Base-by-base conservation (phyloP, 164 flowering plant species). In the Chimonanthus salicifolius region DNA sequence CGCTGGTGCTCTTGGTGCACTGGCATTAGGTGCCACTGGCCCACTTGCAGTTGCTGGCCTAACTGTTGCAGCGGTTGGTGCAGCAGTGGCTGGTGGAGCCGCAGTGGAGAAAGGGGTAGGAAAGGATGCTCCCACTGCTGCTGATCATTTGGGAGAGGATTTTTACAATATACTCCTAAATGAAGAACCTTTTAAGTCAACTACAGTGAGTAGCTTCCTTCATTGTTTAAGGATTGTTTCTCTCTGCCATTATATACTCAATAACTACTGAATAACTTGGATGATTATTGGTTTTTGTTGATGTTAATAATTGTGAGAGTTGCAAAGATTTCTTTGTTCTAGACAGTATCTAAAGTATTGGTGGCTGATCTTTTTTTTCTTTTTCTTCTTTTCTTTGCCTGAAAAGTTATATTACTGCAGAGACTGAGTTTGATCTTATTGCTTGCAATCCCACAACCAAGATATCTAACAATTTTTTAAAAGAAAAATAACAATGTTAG, bases 131-230 rank as follows among this genome's bases (percentile, higher is more conserved):
- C 82, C 95, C 16, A 82, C 97, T 15, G 95, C 95, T 20, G 97
- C 95, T 62, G 84, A 78, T 77, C 75, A 75, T 45, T 71, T 94
- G 69, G 97, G 96, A 4, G 87, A 87, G 49, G 99, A 94, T 73
- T 94, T 92, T 64, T 94, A 92, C 83, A 89, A 91, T 78, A 87
- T 89, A 69, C 74, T 94, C 73, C 85, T 94, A 45, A 85, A 87
- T 75, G 95, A 92, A 84, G 99, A 94, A 74, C 99, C 99, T 16
- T 94, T 94, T 77, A 91, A 89, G 78, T 92, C 98, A 49, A 88
- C 98, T 77, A 82, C 82, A n/a, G 98, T 92, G 83, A 85, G 90
- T 60, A 11, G 16, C 13, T 45, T 13, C 33, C 33, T 33, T 33
- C 33, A 33, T 3, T 44, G 47, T 44, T 66, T 33, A 18, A 13